A percentile compares a stretch with the other conserved stretches of the same genome.
These are phyloP conservation scores for Crithidia sp. DNA, from an alignment of 208 protist species.

Conservation along the genomic window DNA sequence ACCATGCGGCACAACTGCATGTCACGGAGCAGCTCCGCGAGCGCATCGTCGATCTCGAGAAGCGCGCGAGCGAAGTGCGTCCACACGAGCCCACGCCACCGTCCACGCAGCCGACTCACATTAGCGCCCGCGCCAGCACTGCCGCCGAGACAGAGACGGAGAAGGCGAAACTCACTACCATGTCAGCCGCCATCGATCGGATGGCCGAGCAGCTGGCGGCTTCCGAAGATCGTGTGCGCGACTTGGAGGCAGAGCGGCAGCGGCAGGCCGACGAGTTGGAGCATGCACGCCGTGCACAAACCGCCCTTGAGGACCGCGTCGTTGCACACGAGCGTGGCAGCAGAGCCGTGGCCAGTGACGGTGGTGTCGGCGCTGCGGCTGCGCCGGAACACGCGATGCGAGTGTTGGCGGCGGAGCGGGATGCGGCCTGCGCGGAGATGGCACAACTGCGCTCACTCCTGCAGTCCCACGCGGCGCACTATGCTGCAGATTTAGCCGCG, in stretches of 20 bases:
- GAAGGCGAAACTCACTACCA: neutral
- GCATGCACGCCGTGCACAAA: conserved; percentile 2
- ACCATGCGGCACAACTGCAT: conserved; percentile 10
- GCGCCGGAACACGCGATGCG: neutral
- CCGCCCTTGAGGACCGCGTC: neutral
- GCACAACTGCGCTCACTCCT: no score
- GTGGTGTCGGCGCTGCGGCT: neutral
- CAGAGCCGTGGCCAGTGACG: neutral
- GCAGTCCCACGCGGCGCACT: no score
- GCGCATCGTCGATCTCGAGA: conserved; percentile 22
- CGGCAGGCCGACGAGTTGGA: conserved; percentile 25
- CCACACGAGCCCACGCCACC: neutral
- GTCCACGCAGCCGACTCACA: neutral
- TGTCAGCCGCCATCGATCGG: conserved; percentile 3
- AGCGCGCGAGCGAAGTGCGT: neutral
- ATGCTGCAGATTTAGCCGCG: no score
- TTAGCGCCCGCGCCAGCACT: neutral
- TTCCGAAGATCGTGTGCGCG: conserved; percentile 3
- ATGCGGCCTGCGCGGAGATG: no score
- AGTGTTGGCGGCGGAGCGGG: no score
- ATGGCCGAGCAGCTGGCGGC: conserved; percentile 26
- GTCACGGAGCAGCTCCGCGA: conserved; percentile 19
- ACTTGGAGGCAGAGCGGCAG: conserved; percentile 8
- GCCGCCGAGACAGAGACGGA: neutral
- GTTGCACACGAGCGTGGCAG: neutral